Evolutionary conservation across 805 yeast species (phyloP).

Genomic region (Ogataea zsoltii): DNA sequence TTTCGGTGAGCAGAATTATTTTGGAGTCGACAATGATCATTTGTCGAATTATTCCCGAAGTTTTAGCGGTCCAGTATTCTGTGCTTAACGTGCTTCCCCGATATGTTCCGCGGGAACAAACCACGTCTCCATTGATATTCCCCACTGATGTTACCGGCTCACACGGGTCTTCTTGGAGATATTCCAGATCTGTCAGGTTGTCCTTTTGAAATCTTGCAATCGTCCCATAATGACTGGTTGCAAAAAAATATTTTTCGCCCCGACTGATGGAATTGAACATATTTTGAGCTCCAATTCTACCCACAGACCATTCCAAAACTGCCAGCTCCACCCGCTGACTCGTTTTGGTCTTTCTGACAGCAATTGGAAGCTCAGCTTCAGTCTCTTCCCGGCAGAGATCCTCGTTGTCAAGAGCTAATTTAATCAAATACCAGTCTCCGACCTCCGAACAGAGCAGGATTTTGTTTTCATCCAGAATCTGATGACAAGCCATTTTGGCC

Average conservation of each 20-base stretch:
- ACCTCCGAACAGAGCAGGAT: conserved; percentile 9
- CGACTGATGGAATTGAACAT: neutral
- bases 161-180: neutral
- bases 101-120: neutral
- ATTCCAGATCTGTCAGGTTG: neutral
- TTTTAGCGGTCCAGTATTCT: neutral
- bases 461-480: conserved; percentile 1
- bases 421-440: conserved; percentile 10
- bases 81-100: neutral
- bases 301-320: conserved; percentile 11
- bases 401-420: conserved; percentile 1
- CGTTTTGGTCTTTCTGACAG: neutral
- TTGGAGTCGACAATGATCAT: neutral
- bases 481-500: conserved; percentile 10
- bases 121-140: neutral
- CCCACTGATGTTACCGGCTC: conserved; percentile 6
- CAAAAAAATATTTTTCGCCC: neutral
- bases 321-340: conserved; percentile 3
- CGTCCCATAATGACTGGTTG: conserved; percentile 3
- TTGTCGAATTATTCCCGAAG: conserved; percentile 7
- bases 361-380: conserved; percentile 10
- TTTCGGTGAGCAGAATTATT: conserved; percentile 10
- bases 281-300: conserved; percentile 1
- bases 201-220: neutral
- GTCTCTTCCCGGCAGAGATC: conserved; percentile 7